Percentiles rank a stretch among this genome's conserved stretches.
phyloP scores from a whole-genome alignment of 2,329 filamentous ascomycete genomes.

The Aspergillus brasiliensis region DNA sequence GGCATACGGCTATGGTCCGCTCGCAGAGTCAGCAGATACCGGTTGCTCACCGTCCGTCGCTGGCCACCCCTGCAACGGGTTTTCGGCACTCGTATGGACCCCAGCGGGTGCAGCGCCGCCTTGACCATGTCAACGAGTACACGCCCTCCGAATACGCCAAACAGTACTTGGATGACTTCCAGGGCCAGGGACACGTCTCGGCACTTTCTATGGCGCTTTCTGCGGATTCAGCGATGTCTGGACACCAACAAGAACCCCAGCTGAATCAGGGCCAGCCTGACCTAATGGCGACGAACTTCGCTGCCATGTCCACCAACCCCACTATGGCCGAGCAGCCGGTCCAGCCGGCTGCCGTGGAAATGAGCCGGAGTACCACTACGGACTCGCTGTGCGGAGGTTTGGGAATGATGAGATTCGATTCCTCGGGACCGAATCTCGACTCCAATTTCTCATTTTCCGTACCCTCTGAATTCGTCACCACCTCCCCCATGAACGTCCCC shows the following conservation, averaged over 20 bases:
- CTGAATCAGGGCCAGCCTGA: slow-evolving; percentile 23
- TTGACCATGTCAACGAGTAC: slow-evolving; percentile 44
- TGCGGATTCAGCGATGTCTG: slow-evolving; percentile 28
- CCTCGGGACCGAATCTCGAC: slow-evolving; percentile 40
- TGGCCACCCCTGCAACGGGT: slow-evolving; percentile 26
- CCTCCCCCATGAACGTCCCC: slow-evolving; percentile 33
- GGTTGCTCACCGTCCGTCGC: slow-evolving; percentile 32
- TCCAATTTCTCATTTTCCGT: slow-evolving; percentile 31
- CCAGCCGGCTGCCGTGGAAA: slow-evolving; percentile 39
- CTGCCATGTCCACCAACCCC: slow-evolving; percentile 7
- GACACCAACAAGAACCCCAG: slow-evolving; percentile 21
- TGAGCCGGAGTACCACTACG: slow-evolving; percentile 49
- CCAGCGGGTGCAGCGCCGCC: slow-evolving; percentile 27
- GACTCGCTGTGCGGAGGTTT: slow-evolving; percentile 48
- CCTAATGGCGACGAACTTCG: slow-evolving; percentile 10
- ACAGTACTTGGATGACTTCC: slow-evolving; percentile 37
- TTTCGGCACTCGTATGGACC: slow-evolving; percentile 37
- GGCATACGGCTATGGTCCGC: slow-evolving; percentile 40
- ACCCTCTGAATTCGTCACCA: slow-evolving; percentile 32
- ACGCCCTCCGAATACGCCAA: slow-evolving; percentile 47
- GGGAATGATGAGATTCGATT: slow-evolving; percentile 49
- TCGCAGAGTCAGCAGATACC: slow-evolving; percentile 43
- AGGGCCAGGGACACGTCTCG: slow-evolving; percentile 23
- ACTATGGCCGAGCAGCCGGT: slow-evolving; percentile 29
- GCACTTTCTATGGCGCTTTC: slow-evolving; percentile 28